Evolutionary conservation across 352 stramenopile genomes (phyloP), one percentile per base, ranked within the genome.

Genomic region (Pythium oligandrum): DNA sequence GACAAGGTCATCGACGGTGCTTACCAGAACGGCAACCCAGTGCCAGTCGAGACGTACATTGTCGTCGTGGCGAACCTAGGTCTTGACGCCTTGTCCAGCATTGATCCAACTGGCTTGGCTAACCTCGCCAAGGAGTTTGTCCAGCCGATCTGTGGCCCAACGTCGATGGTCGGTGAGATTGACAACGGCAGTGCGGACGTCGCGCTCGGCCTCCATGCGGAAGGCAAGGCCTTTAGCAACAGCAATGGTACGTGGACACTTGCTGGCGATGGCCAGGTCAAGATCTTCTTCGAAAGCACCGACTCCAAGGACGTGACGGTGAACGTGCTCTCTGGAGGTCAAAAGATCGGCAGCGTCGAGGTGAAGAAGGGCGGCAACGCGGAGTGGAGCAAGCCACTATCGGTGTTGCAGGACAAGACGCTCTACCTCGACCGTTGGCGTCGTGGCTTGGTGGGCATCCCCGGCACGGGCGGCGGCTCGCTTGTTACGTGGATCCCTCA

Each of bases 351-450:
- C 38, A 40, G 11, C 6, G 36, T 54, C 36, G 42, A 44, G 7
- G 26, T 54, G 3, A n/a, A 26, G 9, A 40, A n/a, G 6, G 30
- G 39, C 31, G 33, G 39, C 39, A 39, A 11, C 7, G 48, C 42
- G 6, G 11, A 38, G 34, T 54, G 48, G 48, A 54, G 26, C 17
- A 54, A 54, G 48, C 48, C 48, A 34, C 26, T 79, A 17, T 31
- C 39, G 0, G 60, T 57, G 4, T 30, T 84, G 37, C 61, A 73
- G 51, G 59, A 66, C 51, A 79, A 75, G 60, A 86, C 75, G 7
- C 31, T 86, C 45, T 86, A 86, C 61, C 32, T 86, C 17, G 70
- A 86, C 59, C 75, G 72, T 26, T 82, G 72, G 72, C 68, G 70
- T 2, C 40, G 47, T 2, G 66, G 38, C 39, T 47, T 70, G 32